Conservation (phyloP, 139 green algal genomes). For the Penium margaritaceum region DNA sequence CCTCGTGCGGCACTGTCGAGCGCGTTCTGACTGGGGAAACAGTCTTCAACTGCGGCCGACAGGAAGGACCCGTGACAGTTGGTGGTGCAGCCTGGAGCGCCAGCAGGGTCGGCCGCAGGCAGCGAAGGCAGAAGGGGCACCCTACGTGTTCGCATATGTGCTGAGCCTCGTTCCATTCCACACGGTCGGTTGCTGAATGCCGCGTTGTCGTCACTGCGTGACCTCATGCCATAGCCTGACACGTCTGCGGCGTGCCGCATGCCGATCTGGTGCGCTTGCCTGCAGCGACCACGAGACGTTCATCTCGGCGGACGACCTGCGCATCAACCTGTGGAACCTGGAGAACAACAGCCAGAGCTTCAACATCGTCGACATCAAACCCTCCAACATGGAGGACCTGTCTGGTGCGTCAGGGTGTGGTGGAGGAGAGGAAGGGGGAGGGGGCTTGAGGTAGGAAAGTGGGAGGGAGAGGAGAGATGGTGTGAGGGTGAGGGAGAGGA, state of each 20-base stretch:
- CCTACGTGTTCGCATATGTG: background rate
- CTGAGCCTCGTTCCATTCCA: background rate
- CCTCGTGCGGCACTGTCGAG: background rate
- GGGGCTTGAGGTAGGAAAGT: too few species aligned
- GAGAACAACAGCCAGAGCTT: constrained; percentile 79
- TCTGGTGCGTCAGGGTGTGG: too few species aligned
- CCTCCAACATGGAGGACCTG: constrained; percentile 95
- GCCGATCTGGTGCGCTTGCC: background rate
- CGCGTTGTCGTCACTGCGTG: too few species aligned
- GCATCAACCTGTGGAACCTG: constrained; percentile 78
- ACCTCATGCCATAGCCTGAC: background rate
- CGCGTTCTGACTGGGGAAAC: background rate
- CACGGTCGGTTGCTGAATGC: too few species aligned
- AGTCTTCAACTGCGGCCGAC: too few species aligned
- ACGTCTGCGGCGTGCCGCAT: background rate
- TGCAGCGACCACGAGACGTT: constrained; percentile 85
- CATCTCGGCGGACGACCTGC: constrained; percentile 62
- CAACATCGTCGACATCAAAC: constrained; percentile 99
- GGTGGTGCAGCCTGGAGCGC: too few species aligned
- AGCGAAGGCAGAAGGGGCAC: background rate
- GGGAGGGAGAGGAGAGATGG: too few species aligned
- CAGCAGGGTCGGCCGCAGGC: too few species aligned
- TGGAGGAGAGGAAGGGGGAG: too few species aligned
- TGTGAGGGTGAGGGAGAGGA: too few species aligned
- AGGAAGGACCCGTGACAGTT: too few species aligned